phyloP scores from a whole-genome alignment of 176 grass and related monocot species.

The Bromus sterilis region DNA sequence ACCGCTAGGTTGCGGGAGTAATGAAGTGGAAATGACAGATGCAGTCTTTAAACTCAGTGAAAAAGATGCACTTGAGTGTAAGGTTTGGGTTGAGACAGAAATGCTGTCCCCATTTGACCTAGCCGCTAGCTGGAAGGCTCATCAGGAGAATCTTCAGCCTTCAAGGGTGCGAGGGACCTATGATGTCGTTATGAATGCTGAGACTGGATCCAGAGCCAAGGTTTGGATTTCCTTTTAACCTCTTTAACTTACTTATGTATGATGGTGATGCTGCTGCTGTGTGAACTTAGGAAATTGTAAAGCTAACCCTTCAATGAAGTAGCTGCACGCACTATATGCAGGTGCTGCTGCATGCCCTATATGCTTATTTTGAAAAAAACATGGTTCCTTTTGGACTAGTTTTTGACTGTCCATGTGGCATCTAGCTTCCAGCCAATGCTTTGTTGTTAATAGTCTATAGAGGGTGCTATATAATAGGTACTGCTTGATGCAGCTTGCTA shows the following conservation, averaged over 20 bases:
- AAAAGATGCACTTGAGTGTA: slow-evolving; percentile 53
- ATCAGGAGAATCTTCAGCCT: slow-evolving; percentile 68
- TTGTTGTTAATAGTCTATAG: not conserved
- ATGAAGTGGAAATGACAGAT: slow-evolving; percentile 40
- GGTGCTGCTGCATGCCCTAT: too few species aligned
- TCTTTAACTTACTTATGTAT: slow-evolving; percentile 7
- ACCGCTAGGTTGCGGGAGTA: slow-evolving; percentile 33
- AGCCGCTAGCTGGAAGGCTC: slow-evolving; percentile 85
- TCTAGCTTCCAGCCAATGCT: not conserved
- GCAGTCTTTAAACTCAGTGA: slow-evolving; percentile 58
- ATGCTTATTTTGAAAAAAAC: not conserved
- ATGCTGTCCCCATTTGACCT: slow-evolving; percentile 81
- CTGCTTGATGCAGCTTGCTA: not conserved
- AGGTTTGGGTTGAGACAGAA: slow-evolving; percentile 54
- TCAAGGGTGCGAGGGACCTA: slow-evolving; percentile 61
- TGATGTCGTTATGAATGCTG: slow-evolving; percentile 56
- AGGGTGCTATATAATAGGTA: not conserved
- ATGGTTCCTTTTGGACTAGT: not conserved
- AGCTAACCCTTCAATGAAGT: not conserved
- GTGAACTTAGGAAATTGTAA: not conserved
- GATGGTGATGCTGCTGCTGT: not conserved
- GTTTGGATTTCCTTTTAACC: slow-evolving; percentile 34
- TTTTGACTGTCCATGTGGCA: not conserved
- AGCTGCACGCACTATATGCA: too few species aligned
- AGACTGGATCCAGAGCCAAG: slow-evolving; percentile 40